A percentile compares a stretch with the other conserved stretches of the same genome.
phyloP scores from a whole-genome alignment of 108 stramenopile species.

The Pseudonitzschia multiseries region DNA sequence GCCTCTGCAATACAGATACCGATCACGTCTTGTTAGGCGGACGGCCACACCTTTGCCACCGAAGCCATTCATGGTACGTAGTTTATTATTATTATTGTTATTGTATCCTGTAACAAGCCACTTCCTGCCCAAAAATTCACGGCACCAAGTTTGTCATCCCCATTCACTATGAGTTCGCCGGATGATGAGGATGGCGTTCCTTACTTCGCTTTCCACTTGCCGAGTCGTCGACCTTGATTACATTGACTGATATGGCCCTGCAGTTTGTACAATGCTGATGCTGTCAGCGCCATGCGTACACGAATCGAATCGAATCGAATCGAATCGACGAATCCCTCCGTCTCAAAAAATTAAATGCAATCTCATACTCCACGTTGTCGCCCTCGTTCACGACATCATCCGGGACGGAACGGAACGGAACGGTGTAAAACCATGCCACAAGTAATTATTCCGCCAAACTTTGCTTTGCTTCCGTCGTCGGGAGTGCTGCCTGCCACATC shows the following conservation, averaged over 20 bases:
- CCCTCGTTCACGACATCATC: not conserved
- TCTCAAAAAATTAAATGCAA: slow-evolving; percentile 12
- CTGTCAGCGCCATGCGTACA: slow-evolving; percentile 11
- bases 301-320: too few relatives aligned
- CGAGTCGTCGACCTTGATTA: not conserved
- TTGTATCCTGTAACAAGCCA: not conserved
- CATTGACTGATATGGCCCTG: slow-evolving; percentile 7
- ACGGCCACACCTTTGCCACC: not conserved
- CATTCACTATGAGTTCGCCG: not conserved
- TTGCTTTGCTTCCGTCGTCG: not conserved
- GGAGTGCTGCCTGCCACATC: not conserved
- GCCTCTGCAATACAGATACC: not conserved
- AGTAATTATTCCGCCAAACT: not conserved
- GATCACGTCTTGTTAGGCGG: not conserved
- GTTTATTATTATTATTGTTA: too few relatives aligned
- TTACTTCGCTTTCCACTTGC: slow-evolving; percentile 26
- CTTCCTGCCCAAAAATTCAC: not conserved
- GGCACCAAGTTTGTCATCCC: not conserved
- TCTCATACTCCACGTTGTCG: not conserved
- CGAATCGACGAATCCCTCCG: not conserved
- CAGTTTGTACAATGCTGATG: not conserved
- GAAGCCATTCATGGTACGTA: not conserved
- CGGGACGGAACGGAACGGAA: too few relatives aligned
- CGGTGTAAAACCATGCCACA: not conserved
- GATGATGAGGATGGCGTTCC: not conserved